A percentile compares a stretch with the other conserved stretches of the same genome.
Evolutionary conservation across 306 rosid species (phyloP).

Genomic region (Lotus japonicus): DNA sequence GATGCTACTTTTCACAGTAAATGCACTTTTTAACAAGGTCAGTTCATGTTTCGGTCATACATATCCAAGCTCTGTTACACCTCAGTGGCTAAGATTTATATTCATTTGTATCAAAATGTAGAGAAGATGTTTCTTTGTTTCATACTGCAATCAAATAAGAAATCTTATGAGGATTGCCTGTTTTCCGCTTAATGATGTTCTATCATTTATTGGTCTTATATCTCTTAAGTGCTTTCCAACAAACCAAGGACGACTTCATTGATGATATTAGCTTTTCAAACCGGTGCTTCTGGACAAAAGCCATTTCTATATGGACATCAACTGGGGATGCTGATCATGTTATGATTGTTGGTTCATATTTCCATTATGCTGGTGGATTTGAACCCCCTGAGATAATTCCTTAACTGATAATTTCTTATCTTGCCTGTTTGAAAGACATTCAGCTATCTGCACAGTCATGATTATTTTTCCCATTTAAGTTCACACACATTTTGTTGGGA

Average conservation of each 20-base stretch:
- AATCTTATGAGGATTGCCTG: neutral
- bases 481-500: neutral
- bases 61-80: neutral
- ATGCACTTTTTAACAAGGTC: neutral
- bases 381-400: constrained; percentile 70
- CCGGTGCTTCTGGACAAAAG: constrained; percentile 75
- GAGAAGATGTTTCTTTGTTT: neutral
- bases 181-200: neutral
- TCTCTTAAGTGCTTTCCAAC: neutral
- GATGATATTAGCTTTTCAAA: constrained; percentile 60
- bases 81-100: neutral
- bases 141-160: neutral
- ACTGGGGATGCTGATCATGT: constrained; percentile 73
- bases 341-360: constrained; percentile 72
- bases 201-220: neutral
- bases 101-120: neutral
- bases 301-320: constrained; percentile 81
- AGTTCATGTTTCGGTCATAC: neutral
- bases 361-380: constrained; percentile 76
- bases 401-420: neutral
- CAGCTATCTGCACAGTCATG: neutral
- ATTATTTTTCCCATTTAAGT: neutral
- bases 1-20: neutral
- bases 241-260: neutral
- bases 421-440: neutral